These are phyloP conservation scores for Leucocoprinus leucothites DNA, from an alignment of 768 basidiomycete genomes.

Conservation along the genomic window DNA sequence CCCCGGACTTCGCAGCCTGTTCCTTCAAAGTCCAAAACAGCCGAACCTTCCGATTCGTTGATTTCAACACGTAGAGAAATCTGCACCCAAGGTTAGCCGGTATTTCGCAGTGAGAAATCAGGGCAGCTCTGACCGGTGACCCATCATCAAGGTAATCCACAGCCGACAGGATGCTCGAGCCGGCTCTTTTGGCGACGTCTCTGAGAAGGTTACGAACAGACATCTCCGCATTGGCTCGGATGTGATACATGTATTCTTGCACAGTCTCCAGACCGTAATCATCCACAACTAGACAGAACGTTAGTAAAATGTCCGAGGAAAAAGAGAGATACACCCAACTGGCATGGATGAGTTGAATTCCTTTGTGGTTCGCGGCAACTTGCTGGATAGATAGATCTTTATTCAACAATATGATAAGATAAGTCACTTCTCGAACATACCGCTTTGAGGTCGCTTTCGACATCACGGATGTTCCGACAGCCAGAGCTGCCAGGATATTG, in stretches of 20 bases:
- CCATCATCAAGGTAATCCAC: slow-evolving; percentile 88
- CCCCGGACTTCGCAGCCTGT: slow-evolving; percentile 83
- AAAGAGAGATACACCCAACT: slow-evolving; percentile 38
- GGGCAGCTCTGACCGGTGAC: slow-evolving; percentile 53
- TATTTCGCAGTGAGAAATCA: slow-evolving; percentile 2
- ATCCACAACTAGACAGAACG: slow-evolving; percentile 56
- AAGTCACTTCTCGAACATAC: slow-evolving; percentile 37
- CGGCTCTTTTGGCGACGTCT: slow-evolving; percentile 67
- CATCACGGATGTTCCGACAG: slow-evolving; percentile 82
- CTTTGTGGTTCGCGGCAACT: slow-evolving; percentile 94
- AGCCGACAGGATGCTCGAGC: slow-evolving; percentile 62
- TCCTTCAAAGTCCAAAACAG: slow-evolving; percentile 81
- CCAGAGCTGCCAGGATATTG: slow-evolving; percentile 84
- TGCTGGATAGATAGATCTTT: slow-evolving; percentile 48
- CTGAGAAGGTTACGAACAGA: slow-evolving; percentile 82
- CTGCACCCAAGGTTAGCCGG: slow-evolving; percentile 29
- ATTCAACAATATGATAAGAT: slow-evolving; percentile 6
- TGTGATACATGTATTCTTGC: slow-evolving; percentile 92
- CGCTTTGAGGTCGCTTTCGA: slow-evolving; percentile 90
- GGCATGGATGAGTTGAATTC: slow-evolving; percentile 78
- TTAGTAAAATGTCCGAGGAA: slow-evolving; percentile 11
- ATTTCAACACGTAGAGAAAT: slow-evolving; percentile 78
- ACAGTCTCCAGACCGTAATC: slow-evolving; percentile 87
- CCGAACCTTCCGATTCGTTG: slow-evolving; percentile 67
- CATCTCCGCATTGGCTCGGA: slow-evolving; percentile 82